These are phyloP conservation scores for Atalantia buxifolia DNA, from an alignment of 345 rosid genomes.

Conservation along the genomic window DNA sequence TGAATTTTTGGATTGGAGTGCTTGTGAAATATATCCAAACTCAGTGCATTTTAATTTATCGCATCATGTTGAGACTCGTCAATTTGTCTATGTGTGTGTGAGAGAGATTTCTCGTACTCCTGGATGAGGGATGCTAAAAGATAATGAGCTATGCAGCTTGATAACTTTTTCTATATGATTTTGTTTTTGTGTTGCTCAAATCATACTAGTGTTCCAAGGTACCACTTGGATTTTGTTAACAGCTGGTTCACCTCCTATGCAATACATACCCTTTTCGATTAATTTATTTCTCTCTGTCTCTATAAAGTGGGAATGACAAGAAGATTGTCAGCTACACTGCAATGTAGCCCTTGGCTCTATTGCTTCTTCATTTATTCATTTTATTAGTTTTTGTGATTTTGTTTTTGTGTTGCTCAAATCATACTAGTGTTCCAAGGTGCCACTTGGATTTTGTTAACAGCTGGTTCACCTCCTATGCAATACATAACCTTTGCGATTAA, in stretches of 20 bases:
- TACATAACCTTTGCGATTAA: not conserved
- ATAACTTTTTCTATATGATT: not conserved
- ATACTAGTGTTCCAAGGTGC: not conserved
- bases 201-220: not conserved
- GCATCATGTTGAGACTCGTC: no score
- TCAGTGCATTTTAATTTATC: not conserved
- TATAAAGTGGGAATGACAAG: not conserved
- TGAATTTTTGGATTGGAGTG: not conserved
- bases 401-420: not conserved
- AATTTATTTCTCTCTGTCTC: not conserved
- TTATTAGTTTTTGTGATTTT: no score
- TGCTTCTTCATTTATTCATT: not conserved
- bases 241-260: not conserved
- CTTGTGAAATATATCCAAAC: not conserved
- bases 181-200: not conserved
- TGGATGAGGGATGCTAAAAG: not conserved
- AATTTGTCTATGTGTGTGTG: not conserved
- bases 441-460: not conserved
- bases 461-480: not conserved
- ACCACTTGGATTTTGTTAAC: not conserved
- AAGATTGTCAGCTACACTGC: not conserved
- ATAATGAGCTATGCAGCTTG: not conserved
- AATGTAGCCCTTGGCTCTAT: not conserved
- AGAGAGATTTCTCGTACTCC: not conserved
- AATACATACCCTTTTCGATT: not conserved